phyloP scores from a whole-genome alignment of 768 basidiomycete genomes.

The Hericium coralloides region DNA sequence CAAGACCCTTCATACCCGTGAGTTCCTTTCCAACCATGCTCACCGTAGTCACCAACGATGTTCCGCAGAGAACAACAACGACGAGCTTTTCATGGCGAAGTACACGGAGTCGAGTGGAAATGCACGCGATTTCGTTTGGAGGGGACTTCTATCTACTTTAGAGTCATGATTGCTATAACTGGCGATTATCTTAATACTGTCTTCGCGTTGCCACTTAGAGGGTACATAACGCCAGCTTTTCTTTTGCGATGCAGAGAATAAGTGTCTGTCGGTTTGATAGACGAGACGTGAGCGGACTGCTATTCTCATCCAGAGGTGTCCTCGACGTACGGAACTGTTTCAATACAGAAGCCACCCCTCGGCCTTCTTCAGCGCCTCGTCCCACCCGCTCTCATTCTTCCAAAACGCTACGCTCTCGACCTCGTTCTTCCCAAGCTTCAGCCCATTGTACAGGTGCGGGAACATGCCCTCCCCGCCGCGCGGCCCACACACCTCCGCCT shows the following conservation, averaged over 20 bases:
- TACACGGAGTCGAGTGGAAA: constrained; percentile 75
- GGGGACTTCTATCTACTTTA: constrained; percentile 20
- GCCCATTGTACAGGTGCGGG: not conserved
- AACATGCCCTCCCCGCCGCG: not conserved
- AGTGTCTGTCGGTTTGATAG: no score
- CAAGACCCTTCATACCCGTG: constrained; percentile 43
- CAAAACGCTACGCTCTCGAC: not conserved
- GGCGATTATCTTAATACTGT: no score
- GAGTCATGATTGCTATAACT: constrained; percentile 5
- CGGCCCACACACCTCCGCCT: not conserved
- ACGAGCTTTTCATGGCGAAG: constrained; percentile 72
- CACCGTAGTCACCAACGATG: not conserved
- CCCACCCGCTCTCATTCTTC: not conserved
- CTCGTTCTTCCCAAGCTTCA: not conserved
- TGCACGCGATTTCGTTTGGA: constrained; percentile 61
- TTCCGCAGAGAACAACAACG: constrained; percentile 24
- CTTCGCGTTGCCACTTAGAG: no score
- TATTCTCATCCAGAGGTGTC: no score
- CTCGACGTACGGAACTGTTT: not conserved
- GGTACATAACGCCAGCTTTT: no score
- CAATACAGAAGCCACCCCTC: not conserved
- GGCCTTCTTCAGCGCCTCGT: not conserved
- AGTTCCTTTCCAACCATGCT: constrained; percentile 15
- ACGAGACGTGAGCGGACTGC: no score
- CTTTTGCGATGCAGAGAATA: no score